These are phyloP conservation scores for Silene vulgaris DNA, from an alignment of 179 eudicot genomes.

Conservation along the genomic window DNA sequence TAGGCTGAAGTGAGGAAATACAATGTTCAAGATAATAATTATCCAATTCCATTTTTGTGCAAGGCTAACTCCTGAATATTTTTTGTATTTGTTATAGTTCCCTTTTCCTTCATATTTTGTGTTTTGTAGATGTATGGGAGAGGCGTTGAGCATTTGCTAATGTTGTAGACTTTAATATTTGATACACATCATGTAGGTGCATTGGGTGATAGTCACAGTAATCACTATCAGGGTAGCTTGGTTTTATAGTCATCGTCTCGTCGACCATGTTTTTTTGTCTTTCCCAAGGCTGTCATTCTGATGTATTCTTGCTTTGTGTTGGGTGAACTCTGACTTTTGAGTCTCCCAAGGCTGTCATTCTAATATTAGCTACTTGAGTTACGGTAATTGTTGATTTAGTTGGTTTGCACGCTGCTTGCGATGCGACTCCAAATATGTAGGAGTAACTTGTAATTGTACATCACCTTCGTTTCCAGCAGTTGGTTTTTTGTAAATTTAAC, in stretches of 20 bases:
- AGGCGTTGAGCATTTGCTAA: neutral
- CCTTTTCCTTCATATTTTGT: too few relatives aligned
- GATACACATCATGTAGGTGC: neutral
- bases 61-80: too few relatives aligned
- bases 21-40: too few relatives aligned
- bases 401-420: neutral
- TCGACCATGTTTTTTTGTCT: neutral
- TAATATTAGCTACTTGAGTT: neutral
- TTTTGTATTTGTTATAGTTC: too few relatives aligned
- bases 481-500: too few relatives aligned
- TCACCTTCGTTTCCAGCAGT: neutral
- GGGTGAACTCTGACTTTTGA: neutral
- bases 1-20: too few relatives aligned
- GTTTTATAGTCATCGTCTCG: too few relatives aligned
- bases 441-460: neutral
- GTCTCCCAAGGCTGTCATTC: neutral
- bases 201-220: neutral
- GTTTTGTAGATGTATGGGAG: neutral
- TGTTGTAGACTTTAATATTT: neutral
- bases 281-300: neutral
- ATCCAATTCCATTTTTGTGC: too few relatives aligned
- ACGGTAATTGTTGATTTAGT: neutral
- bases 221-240: too few relatives aligned
- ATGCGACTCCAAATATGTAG: neutral
- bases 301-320: neutral